These are phyloP conservation scores for Schrenkiella parvula DNA, from an alignment of 345 rosid genomes.

Conservation along the genomic window DNA sequence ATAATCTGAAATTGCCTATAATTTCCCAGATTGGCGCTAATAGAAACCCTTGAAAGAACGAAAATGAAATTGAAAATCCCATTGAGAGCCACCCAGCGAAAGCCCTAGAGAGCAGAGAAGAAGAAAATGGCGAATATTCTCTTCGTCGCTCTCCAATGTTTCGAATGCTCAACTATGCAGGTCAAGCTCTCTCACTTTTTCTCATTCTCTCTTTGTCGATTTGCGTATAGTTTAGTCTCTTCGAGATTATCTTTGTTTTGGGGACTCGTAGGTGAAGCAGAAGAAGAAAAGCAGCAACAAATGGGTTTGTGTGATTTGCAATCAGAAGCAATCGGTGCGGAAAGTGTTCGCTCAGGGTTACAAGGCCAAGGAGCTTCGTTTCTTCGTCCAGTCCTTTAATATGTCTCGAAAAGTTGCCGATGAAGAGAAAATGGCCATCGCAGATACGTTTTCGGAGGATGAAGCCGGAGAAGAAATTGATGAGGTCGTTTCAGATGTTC, in stretches of 20 bases:
- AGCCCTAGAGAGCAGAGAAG: conserved; percentile 18
- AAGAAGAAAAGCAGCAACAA: conserved; percentile 69
- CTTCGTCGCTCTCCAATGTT: conserved; percentile 77
- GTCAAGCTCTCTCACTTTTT: conserved; percentile 21
- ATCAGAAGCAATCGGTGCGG: conserved; percentile 71
- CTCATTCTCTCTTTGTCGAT: background rate
- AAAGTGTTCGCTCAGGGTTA: conserved; percentile 63
- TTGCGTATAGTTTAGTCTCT: background rate
- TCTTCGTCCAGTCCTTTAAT: conserved; percentile 69
- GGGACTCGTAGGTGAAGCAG: conserved; percentile 71
- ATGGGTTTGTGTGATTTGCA: conserved; percentile 82
- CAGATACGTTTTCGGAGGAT: background rate
- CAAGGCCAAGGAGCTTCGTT: conserved; percentile 74
- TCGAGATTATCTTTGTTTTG: background rate
- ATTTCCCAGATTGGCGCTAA: background rate
- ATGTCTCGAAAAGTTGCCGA: conserved; percentile 53
- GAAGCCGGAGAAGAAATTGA: background rate
- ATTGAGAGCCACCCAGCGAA: background rate
- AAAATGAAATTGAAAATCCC: background rate
- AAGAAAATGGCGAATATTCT: conserved; percentile 30
- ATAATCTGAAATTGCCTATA: background rate
- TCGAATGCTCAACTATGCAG: conserved; percentile 92
- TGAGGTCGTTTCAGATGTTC: conserved; percentile 1
- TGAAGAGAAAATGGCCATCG: conserved; percentile 13
- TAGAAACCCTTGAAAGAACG: background rate